Percentiles rank a stretch among this genome's conserved stretches.
Conservation (phyloP, 2,329 filamentous ascomycete genomes). For the Fusarium sp. region DNA sequence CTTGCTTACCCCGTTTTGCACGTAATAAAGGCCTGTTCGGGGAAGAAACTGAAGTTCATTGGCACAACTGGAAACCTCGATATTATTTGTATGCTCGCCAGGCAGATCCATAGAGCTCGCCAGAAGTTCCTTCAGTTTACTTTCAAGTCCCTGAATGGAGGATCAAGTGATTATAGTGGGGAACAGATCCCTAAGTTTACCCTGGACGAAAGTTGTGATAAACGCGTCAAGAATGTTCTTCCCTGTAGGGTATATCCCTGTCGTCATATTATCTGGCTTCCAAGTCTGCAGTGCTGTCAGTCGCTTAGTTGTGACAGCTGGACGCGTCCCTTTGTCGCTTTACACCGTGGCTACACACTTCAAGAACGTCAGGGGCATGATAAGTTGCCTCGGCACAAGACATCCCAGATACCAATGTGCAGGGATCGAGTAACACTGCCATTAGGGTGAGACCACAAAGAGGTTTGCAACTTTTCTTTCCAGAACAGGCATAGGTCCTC, state of each 20-base stretch:
- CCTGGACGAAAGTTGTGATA: neutral
- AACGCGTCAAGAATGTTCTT: neutral
- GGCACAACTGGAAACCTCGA: neutral
- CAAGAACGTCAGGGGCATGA: neutral
- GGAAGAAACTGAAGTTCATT: neutral
- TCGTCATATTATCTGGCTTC: neutral
- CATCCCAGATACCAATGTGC: neutral
- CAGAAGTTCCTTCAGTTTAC: neutral
- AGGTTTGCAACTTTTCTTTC: neutral
- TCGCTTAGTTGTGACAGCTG: neutral
- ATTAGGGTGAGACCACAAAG: neutral
- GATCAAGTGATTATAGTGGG: neutral
- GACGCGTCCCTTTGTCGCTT: neutral
- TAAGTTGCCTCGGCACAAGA: neutral
- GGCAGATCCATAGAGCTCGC: neutral
- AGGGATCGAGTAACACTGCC: neutral
- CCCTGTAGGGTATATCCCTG: neutral
- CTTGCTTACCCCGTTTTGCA: neutral
- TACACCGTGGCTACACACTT: neutral
- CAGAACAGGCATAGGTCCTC: neutral
- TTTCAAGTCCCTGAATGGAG: neutral
- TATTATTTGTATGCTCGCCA: neutral
- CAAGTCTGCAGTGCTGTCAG: neutral
- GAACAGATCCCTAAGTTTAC: neutral
- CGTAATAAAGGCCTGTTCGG: neutral